These are phyloP conservation scores for Endocladia muricata DNA, from an alignment of 31 red algal genomes.

Conservation along the genomic window DNA sequence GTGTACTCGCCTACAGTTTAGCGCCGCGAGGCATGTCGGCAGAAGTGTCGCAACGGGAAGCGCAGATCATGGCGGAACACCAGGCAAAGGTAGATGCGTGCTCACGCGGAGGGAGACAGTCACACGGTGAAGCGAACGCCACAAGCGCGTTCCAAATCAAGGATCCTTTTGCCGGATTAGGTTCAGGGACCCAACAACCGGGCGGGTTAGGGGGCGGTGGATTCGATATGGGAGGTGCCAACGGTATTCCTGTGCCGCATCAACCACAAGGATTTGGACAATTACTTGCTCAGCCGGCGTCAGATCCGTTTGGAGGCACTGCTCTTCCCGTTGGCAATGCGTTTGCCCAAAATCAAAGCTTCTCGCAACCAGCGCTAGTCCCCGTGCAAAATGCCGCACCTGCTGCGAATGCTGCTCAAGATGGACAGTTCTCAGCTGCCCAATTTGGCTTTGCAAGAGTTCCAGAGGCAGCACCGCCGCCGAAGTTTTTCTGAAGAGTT, in stretches of 20 bases:
- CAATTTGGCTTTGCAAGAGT: conserved; percentile 66
- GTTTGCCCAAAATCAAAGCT: neutral
- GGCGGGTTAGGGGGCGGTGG: neutral
- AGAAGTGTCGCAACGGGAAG: conserved; percentile 35
- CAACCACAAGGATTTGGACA: conserved; percentile 21
- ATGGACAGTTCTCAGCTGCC: conserved; percentile 42
- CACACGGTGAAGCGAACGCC: neutral
- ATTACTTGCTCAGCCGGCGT: conserved; percentile 19
- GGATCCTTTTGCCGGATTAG: conserved; percentile 26
- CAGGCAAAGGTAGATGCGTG: conserved; percentile 35
- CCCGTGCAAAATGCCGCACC: conserved; percentile 2
- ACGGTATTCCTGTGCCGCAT: neutral
- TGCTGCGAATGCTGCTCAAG: conserved; percentile 27
- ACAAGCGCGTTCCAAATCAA: conserved; percentile 21
- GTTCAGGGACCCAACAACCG: neutral
- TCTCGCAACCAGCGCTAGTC: neutral
- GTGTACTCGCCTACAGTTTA: conserved; percentile 36
- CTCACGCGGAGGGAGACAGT: conserved; percentile 21
- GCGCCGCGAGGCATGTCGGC: conserved; percentile 43
- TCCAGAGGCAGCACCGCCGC: conserved; percentile 64
- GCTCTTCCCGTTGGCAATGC: neutral
- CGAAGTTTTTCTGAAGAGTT: conserved; percentile 48
- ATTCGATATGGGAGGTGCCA: conserved; percentile 7
- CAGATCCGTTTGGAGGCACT: neutral
- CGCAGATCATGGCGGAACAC: conserved; percentile 44